Conservation (phyloP, 1,284 basidiomycete genomes). For the Coniferiporia weirii region DNA sequence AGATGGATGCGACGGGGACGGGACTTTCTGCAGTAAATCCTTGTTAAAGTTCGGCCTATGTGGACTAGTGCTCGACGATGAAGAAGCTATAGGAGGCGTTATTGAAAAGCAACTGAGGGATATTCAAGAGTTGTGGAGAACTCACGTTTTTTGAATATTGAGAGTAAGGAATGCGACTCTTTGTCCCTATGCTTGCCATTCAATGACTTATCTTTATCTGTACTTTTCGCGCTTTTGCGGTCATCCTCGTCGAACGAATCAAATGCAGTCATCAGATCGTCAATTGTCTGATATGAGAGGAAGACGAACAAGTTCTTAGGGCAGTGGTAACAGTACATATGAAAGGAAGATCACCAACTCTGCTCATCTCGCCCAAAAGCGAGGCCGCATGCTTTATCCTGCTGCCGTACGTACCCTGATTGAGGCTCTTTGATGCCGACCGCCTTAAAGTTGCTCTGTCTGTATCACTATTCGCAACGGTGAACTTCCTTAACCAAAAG, state of each 20-base stretch:
- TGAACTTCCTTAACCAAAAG: conserved; percentile 12
- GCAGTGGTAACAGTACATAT: background rate
- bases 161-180: conserved; percentile 8
- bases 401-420: conserved; percentile 3
- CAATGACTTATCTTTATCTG: background rate
- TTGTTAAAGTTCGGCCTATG: conserved; percentile 2
- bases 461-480: conserved; percentile 10
- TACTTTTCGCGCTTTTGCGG: background rate
- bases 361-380: conserved; percentile 16
- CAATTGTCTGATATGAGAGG: conserved; percentile 7
- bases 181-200: conserved; percentile 12
- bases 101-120: background rate
- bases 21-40: background rate
- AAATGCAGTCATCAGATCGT: conserved; percentile 5
- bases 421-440: conserved; percentile 10
- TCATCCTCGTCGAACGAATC: conserved; percentile 9
- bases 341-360: background rate
- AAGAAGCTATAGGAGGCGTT: background rate
- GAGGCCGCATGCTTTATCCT: conserved; percentile 10
- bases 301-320: background rate
- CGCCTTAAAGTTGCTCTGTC: conserved; percentile 5
- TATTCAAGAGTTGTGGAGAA: background rate
- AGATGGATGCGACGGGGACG: background rate
- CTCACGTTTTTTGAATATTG: conserved; percentile 17
- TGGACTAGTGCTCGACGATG: background rate